Evolutionary conservation across 2,329 filamentous ascomycete species (phyloP).

Genomic region (Thermothelomyces thermophilus): DNA sequence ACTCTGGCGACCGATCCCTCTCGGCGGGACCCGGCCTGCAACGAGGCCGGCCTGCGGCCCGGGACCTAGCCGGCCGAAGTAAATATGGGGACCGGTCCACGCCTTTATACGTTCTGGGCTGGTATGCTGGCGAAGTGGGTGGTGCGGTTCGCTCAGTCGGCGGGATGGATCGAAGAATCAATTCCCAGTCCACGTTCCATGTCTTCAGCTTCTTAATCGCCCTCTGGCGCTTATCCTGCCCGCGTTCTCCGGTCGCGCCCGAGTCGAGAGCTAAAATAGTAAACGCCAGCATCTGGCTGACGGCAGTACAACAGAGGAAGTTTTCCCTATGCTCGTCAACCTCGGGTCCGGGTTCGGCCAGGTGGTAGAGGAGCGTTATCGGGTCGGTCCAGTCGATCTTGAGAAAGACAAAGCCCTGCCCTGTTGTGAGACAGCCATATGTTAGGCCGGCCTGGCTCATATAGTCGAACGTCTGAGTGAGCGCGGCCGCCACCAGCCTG

Average conservation of each 20-base stretch:
- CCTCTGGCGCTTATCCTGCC: neutral
- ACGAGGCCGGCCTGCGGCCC: neutral
- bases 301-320: slow-evolving; percentile 23
- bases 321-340: slow-evolving; percentile 22
- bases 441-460: slow-evolving; percentile 42
- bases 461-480: slow-evolving; percentile 44
- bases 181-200: neutral
- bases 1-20: slow-evolving; percentile 3
- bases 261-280: slow-evolving; percentile 26
- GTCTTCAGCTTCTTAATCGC: neutral
- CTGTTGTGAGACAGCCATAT: slow-evolving; percentile 38
- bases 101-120: slow-evolving; percentile 16
- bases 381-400: slow-evolving; percentile 22
- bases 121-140: slow-evolving; percentile 14
- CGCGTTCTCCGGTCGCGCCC: neutral
- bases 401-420: slow-evolving; percentile 40
- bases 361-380: slow-evolving; percentile 28
- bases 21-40: neutral
- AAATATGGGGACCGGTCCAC: slow-evolving; percentile 18
- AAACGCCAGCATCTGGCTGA: slow-evolving; percentile 30
- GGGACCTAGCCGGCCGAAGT: neutral
- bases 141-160: slow-evolving; percentile 3
- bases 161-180: slow-evolving; percentile 6
- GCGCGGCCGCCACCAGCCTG: slow-evolving; percentile 34
- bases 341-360: slow-evolving; percentile 28